Base-by-base conservation (phyloP, 1,284 basidiomycete species). In the Heimioporus retisporus region DNA sequence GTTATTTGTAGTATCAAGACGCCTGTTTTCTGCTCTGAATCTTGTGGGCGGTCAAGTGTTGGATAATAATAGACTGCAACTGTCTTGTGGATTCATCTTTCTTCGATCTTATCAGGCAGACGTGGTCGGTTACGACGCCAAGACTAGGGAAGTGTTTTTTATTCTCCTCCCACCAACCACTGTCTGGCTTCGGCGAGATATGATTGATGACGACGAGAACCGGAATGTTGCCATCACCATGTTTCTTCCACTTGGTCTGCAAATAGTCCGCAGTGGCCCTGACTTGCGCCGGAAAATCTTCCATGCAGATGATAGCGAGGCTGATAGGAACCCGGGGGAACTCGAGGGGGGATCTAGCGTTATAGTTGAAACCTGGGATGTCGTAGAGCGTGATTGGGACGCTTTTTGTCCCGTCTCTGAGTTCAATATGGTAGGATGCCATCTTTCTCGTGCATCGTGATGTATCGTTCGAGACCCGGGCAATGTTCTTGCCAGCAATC, bases 181-280 rank as follows among this genome's bases (percentile, higher is more conserved):
- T 31, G 44, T 75, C 62, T 2, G 74, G 74, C 25, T 59, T 63
- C 4, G 72, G 72, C 13, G 72, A 25, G 16, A 66, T 67, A 43
- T 75, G 73, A 44, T 64, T 76, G 64, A 74, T 60, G 43, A 74
- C 71, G 43, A 76, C 64, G n/a, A 74, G 66, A 59, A 74, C 59
- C 1, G 71, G 73, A 8, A 76, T 61, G 5, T 67, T 69, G 21
- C 65, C 63, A 13, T 67, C 25, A 10, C 65, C 65, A 43, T 71
- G 74, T 18, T 69, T 71, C 42, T 21, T 56, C 73, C 74, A 74
- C 61, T 61, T 69, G 28, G 51, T 64, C 46, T 65, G 48, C 63
- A 74, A 43, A n/a, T 76, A 75, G 19, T 66, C 65, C 25, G 69
- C 66, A 16, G 74, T 67, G 28, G 69, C 68, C 57, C 25, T 75